phyloP scores from a whole-genome alignment of 768 basidiomycete species.

The Suillus hirtellus region DNA sequence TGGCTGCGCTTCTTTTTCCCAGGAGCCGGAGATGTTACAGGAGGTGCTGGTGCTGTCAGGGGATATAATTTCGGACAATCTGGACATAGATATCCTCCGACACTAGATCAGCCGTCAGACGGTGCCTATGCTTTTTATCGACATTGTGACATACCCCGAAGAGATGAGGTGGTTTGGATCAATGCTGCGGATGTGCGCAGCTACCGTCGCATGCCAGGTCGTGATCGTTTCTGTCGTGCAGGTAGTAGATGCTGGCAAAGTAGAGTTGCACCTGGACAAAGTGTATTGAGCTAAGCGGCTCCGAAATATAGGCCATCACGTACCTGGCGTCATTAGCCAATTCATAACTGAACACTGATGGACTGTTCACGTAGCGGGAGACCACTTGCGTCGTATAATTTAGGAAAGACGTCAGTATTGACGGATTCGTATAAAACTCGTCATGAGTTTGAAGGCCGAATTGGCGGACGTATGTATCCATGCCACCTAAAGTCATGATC shows the following conservation, averaged over 20 bases:
- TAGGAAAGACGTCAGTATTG: conserved; percentile 50
- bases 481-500: conserved; percentile 46
- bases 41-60: conserved; percentile 34
- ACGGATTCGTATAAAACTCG: conserved; percentile 56
- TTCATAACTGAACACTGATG: conserved; percentile 60
- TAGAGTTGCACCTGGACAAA: conserved; percentile 54
- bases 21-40: conserved; percentile 42
- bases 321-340: conserved; percentile 68
- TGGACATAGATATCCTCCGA: conserved; percentile 58
- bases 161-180: conserved; percentile 68
- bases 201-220: conserved; percentile 51
- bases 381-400: conserved; percentile 59
- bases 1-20: conserved; percentile 35
- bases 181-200: conserved; percentile 42
- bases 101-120: conserved; percentile 29
- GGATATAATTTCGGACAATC: conserved; percentile 59
- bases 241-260: conserved; percentile 38
- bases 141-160: conserved; percentile 48
- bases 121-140: conserved; percentile 5
- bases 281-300: conserved; percentile 5
- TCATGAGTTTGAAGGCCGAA: conserved; percentile 48
- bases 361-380: conserved; percentile 52
- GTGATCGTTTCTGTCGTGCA: conserved; percentile 59
- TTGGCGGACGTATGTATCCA: conserved; percentile 64
- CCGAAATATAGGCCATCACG: background rate